Conservation (phyloP, 2,329 filamentous ascomycete genomes). For the Metarhizium brunneum region DNA sequence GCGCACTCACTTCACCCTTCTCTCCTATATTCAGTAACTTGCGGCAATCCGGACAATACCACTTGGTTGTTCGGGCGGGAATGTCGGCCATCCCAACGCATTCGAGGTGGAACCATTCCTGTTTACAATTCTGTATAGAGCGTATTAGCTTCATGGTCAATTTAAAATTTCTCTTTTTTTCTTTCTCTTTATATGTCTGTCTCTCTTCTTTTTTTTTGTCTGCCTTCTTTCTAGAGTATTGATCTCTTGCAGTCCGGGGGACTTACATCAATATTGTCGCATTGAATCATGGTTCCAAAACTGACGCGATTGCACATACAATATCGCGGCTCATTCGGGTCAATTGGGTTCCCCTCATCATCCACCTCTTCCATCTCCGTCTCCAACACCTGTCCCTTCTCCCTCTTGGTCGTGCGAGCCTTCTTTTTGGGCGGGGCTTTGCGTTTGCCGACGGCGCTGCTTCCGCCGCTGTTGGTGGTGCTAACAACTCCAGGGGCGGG, state of each 20-base stretch:
- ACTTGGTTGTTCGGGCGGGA: slow-evolving; percentile 65
- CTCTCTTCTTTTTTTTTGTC: slow-evolving; percentile 9
- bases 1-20: slow-evolving; percentile 52
- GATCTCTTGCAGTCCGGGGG: slow-evolving; percentile 2
- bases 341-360: slow-evolving; percentile 60
- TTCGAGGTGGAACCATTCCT: slow-evolving; percentile 78
- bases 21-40: slow-evolving; percentile 53
- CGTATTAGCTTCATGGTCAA: not conserved
- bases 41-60: slow-evolving; percentile 75
- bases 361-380: slow-evolving; percentile 50
- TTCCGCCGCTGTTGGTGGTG: slow-evolving; percentile 49
- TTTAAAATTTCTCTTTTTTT: not conserved
- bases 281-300: slow-evolving; percentile 76
- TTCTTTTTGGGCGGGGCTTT: slow-evolving; percentile 63
- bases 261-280: slow-evolving; percentile 68
- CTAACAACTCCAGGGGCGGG: slow-evolving; percentile 66
- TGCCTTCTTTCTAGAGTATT: slow-evolving; percentile 4
- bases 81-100: slow-evolving; percentile 63
- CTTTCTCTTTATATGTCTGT: not conserved
- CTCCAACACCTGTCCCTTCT: slow-evolving; percentile 32
- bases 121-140: slow-evolving; percentile 53
- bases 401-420: slow-evolving; percentile 38
- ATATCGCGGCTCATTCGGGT: slow-evolving; percentile 67
- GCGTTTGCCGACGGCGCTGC: slow-evolving; percentile 61
- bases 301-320: slow-evolving; percentile 73